Evolutionary conservation across 306 rosid genomes (phyloP), one percentile per base, ranked within the genome.

Genomic region (Fagus crenata): DNA sequence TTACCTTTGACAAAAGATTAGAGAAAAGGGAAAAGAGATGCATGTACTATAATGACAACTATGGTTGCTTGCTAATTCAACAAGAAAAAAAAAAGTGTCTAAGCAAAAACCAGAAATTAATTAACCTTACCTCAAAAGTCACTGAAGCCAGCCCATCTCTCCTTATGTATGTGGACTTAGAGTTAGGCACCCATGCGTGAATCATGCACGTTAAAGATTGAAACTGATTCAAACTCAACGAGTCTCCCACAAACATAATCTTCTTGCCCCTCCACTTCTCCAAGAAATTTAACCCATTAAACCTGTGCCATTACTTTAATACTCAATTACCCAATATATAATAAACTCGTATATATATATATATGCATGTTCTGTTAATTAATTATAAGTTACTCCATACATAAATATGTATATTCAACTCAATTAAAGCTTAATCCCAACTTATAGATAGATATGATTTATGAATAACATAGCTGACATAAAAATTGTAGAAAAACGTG

Each of bases 161-260:
- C 73, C 81, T 87, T 6, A 73, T n/a, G 63, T 83, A 81, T 0
- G 87, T 71, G 67, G 88, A 73, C 79, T 67, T 92, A 2, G 97
- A 81, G 3, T 88, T 90, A 0, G 97, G 98, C 0, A 92, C 85
- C 92, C 85, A 88, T 49, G 98, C 88, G 75, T 95, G 87, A 82
- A 95, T 56, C 97, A 95, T 87, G 87, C 98, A 95, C 1, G 96
- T 83, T 71, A 95, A 70, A 22, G 98, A 95, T 36, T 87, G 86
- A 85, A 93, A 95, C 78, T 95, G 98, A 75, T 95, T 95, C 77
- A 84, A 74, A 73, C 98, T 92, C 90, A 92, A 74, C 1, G 98
- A 95, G 43, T 95, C 98, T 15, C 98, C 98, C 12, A 95, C 97
- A 63, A 92, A 95, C 98, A 92, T 95, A 2, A 95, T 88, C 90